phyloP scores from a whole-genome alignment of 331 rosid genomes.

The Malus hybrid region DNA sequence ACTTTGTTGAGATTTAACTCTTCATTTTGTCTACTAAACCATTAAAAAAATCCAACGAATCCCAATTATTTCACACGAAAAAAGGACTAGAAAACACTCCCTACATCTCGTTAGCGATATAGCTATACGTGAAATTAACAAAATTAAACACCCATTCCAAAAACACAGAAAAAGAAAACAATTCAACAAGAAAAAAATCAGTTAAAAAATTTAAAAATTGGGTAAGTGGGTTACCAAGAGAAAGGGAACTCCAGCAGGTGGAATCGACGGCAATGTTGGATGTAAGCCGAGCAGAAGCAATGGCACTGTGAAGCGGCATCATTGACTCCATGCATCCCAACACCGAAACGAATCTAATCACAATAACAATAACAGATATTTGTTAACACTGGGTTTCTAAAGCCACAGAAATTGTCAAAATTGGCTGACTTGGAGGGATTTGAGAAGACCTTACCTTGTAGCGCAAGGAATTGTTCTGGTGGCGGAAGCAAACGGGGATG shows the following conservation, averaged over 20 bases:
- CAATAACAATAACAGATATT: neutral
- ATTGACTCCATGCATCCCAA: conserved; percentile 62
- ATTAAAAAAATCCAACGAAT: too few species aligned
- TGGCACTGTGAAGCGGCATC: conserved; percentile 85
- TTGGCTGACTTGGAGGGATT: neutral
- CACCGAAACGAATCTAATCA: conserved; percentile 48
- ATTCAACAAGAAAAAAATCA: neutral
- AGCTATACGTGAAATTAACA: neutral
- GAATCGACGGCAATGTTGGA: conserved; percentile 72
- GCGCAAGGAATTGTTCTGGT: conserved; percentile 30
- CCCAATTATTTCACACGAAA: neutral
- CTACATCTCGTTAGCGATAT: neutral
- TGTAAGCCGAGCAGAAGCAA: conserved; percentile 81
- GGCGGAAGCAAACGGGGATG: conserved; percentile 41
- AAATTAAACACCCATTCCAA: neutral
- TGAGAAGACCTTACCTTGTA: conserved; percentile 37
- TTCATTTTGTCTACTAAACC: neutral
- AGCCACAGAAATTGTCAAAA: too few species aligned
- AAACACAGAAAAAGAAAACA: neutral
- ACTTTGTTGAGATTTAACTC: neutral
- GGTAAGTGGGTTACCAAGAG: conserved; percentile 47
- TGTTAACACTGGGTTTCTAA: neutral
- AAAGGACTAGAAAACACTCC: neutral
- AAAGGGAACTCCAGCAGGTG: conserved; percentile 81
- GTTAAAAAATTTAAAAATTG: neutral